These are phyloP conservation scores for Argentina anserina DNA, from an alignment of 306 rosid genomes.

Conservation along the genomic window DNA sequence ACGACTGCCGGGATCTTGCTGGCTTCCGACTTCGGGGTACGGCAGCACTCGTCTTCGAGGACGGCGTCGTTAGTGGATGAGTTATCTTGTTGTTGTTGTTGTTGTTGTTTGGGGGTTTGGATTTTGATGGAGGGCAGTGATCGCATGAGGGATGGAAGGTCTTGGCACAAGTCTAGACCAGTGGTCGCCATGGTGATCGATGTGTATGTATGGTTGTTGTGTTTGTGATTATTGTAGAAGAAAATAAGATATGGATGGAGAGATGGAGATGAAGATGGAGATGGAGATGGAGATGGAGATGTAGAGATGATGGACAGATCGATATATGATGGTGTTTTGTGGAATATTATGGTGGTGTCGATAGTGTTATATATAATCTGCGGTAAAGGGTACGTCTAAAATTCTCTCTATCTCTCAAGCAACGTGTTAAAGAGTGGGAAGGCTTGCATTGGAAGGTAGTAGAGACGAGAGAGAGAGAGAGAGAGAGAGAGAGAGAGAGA, in stretches of 20 bases:
- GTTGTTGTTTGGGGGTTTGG: slow-evolving; percentile 8
- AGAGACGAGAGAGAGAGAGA: slow-evolving; percentile 7
- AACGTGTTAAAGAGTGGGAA: slow-evolving; percentile 28
- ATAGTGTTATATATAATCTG: slow-evolving; percentile 4
- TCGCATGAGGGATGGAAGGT: slow-evolving; percentile 26
- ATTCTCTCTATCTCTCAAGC: background rate
- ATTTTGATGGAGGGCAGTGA: slow-evolving; percentile 23
- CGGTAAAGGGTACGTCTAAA: background rate
- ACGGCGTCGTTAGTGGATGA: background rate
- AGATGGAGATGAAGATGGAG: background rate
- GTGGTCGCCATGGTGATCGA: slow-evolving; percentile 33
- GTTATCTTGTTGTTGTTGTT: background rate
- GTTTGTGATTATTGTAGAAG: background rate
- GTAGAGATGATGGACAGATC: background rate
- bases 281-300: slow-evolving; percentile 2
- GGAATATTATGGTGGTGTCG: slow-evolving; percentile 2
- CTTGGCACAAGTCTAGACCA: slow-evolving; percentile 44
- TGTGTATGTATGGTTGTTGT: background rate
- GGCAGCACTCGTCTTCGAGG: slow-evolving; percentile 15
- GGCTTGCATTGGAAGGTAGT: slow-evolving; percentile 41
- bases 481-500: background rate
- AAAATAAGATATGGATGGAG: background rate
- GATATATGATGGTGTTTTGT: background rate
- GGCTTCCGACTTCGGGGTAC: slow-evolving; percentile 43
- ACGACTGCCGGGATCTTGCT: slow-evolving; percentile 37